Evolutionary conservation across 129 eudicot genomes (phyloP).

Genomic region (Deinandra increscens): DNA sequence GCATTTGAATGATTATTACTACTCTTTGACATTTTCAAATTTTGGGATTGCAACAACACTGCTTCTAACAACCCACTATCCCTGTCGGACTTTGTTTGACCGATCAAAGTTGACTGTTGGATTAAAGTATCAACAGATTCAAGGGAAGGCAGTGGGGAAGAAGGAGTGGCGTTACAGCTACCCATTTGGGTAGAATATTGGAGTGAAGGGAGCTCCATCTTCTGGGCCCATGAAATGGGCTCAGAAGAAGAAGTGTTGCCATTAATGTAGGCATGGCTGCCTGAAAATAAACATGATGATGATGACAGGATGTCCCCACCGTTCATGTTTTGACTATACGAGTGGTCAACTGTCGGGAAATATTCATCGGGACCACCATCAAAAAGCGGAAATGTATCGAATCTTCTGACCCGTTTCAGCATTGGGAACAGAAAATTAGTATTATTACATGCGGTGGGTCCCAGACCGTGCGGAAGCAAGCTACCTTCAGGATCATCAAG

Average conservation of each 20-base stretch:
- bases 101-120: slow-evolving; percentile 53
- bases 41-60: slow-evolving; percentile 62
- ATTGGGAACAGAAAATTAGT: slow-evolving; percentile 33
- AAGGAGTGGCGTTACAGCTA: slow-evolving; percentile 57
- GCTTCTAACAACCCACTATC: slow-evolving; percentile 85
- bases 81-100: slow-evolving; percentile 48
- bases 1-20: slow-evolving; percentile 31
- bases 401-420: slow-evolving; percentile 47
- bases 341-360: slow-evolving; percentile 34
- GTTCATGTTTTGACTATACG: slow-evolving; percentile 37
- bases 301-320: slow-evolving; percentile 29
- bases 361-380: slow-evolving; percentile 35
- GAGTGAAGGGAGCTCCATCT: slow-evolving; percentile 99
- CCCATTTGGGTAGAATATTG: slow-evolving; percentile 68
- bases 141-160: slow-evolving; percentile 78
- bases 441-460: slow-evolving; percentile 42
- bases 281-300: slow-evolving; percentile 45
- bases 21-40: slow-evolving; percentile 44
- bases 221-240: slow-evolving; percentile 64
- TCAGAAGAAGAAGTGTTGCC: slow-evolving; percentile 87
- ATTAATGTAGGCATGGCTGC: slow-evolving; percentile 90
- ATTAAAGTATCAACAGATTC: slow-evolving; percentile 77
- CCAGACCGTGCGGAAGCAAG: slow-evolving; percentile 42
- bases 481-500: slow-evolving; percentile 50
- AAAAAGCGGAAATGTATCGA: slow-evolving; percentile 30